Percentiles rank a stretch among this genome's conserved stretches.
phyloP scores from a whole-genome alignment of 257 asterid genomes.

The Solanum boliviense region DNA sequence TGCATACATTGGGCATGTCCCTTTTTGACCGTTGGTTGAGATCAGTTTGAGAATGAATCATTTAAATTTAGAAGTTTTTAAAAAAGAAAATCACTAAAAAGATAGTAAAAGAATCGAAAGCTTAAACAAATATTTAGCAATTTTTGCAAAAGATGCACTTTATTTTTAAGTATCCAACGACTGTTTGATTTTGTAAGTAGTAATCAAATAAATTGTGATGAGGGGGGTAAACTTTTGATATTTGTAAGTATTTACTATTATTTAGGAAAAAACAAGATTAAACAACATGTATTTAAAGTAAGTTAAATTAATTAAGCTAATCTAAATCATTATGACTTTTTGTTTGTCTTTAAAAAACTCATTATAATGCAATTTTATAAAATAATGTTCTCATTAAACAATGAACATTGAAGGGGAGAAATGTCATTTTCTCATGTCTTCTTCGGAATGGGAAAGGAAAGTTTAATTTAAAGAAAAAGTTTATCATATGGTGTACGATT shows the following conservation, averaged over 20 bases:
- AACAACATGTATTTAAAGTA: not conserved
- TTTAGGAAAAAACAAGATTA: not conserved
- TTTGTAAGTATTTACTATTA: too few relatives aligned
- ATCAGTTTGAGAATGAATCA: not conserved
- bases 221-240: not conserved
- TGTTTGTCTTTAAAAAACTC: not conserved
- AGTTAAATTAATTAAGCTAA: not conserved
- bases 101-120: too few relatives aligned
- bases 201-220: not conserved
- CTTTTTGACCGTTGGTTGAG: not conserved
- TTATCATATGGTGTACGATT: not conserved
- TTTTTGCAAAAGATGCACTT: not conserved
- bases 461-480: not conserved
- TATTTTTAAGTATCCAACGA: not conserved
- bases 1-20: not conserved
- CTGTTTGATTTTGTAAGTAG: not conserved
- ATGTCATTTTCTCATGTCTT: not conserved
- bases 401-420: not conserved
- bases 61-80: too few relatives aligned
- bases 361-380: not conserved
- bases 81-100: not conserved
- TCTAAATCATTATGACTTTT: not conserved
- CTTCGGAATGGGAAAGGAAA: not conserved
- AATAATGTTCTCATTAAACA: not conserved
- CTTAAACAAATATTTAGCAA: too few relatives aligned